Evolutionary conservation across 805 yeast species (phyloP).

Genomic region (Scheffersomyces ergatensis): DNA sequence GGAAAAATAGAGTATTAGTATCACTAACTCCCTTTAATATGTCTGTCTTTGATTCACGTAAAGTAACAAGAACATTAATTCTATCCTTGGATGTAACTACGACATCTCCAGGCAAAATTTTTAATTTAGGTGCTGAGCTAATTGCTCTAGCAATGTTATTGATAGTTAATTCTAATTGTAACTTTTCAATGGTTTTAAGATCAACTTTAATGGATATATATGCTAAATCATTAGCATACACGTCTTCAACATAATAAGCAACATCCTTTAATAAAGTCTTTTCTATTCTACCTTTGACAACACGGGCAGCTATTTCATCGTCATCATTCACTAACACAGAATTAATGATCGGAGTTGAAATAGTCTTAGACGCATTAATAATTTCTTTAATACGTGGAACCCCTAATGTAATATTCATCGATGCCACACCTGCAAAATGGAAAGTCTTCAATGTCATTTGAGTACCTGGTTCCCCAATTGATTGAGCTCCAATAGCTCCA

Average conservation of each 20-base stretch:
- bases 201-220: constrained; percentile 81
- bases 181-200: constrained; percentile 75
- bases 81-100: constrained; percentile 62
- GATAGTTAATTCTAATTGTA: constrained; percentile 84
- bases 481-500: constrained; percentile 98
- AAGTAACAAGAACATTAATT: constrained; percentile 60
- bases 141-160: constrained; percentile 86
- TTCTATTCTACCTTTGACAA: constrained; percentile 95
- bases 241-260: constrained; percentile 89
- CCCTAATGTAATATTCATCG: constrained; percentile 98
- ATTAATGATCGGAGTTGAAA: constrained; percentile 95
- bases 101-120: constrained; percentile 72
- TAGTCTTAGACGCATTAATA: constrained; percentile 92
- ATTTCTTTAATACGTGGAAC: constrained; percentile 99
- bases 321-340: constrained; percentile 89
- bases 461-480: constrained; percentile 99
- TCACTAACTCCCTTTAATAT: constrained; percentile 30
- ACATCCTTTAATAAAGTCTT: constrained; percentile 86
- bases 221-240: constrained; percentile 76
- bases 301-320: constrained; percentile 97
- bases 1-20: constrained; percentile 63
- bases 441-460: constrained; percentile 92
- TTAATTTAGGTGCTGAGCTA: constrained; percentile 81
- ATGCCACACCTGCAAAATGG: constrained; percentile 99
- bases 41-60: constrained; percentile 36